Conservation (phyloP, 257 asterid species). For the Ocimum tenuiflorum region DNA sequence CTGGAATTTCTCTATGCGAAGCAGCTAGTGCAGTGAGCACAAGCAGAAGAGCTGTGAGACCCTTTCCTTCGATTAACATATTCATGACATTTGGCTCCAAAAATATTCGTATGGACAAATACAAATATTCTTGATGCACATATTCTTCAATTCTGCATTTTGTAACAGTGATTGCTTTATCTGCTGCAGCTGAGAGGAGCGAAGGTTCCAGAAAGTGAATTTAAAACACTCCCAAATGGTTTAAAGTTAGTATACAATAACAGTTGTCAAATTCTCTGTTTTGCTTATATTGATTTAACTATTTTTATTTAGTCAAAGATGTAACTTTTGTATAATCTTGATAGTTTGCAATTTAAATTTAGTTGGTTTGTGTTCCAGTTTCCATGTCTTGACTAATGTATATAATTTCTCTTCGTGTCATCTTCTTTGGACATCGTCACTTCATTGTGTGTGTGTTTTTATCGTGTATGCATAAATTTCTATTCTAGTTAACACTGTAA, state of each 20-base stretch:
- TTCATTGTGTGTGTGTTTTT: too few species aligned
- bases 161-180: slow-evolving; percentile 15
- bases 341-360: background rate
- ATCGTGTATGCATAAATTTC: too few species aligned
- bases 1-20: slow-evolving; percentile 49
- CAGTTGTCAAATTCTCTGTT: background rate
- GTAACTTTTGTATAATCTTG: background rate
- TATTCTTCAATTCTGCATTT: background rate
- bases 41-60: slow-evolving; percentile 92
- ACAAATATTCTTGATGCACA: background rate
- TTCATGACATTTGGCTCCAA: background rate
- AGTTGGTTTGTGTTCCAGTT: background rate
- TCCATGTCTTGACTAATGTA: background rate
- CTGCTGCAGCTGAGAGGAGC: slow-evolving; percentile 82
- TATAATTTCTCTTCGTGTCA: too few species aligned
- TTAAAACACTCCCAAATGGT: slow-evolving; percentile 71
- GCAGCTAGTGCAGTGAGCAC: slow-evolving; percentile 82
- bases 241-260: slow-evolving; percentile 58
- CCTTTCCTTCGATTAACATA: background rate
- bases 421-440: too few species aligned
- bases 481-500: background rate
- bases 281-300: background rate
- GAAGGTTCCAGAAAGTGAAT: slow-evolving; percentile 87
- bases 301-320: background rate
- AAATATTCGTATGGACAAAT: background rate